Evolutionary conservation across 345 rosid species (phyloP).

Genomic region (Acer negundo): DNA sequence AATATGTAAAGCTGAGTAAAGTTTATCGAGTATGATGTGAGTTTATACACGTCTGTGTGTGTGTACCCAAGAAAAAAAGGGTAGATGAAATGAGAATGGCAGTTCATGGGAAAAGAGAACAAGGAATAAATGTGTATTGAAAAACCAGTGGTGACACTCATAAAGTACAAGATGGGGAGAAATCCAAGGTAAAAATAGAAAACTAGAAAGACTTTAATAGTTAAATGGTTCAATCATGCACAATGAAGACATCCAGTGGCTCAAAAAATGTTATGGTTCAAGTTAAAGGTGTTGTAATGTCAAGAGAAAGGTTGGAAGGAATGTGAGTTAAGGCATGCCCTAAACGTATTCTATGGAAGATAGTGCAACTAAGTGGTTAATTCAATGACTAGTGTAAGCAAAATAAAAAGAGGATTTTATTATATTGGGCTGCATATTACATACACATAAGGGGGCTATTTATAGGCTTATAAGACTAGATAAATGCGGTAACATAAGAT

Average conservation of each 20-base stretch:
- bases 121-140: neutral
- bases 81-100: neutral
- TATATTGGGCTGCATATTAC: too few relatives aligned
- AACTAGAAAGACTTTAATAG: neutral
- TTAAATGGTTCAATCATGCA: slow-evolving; percentile 2
- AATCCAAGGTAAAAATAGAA: neutral
- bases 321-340: neutral
- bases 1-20: neutral
- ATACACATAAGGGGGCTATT: too few relatives aligned
- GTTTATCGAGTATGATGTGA: neutral
- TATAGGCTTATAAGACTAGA: too few relatives aligned
- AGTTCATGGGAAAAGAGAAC: neutral
- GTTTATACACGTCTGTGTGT: neutral
- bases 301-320: neutral
- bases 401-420: too few relatives aligned
- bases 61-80: neutral
- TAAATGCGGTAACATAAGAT: too few relatives aligned
- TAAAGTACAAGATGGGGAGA: neutral
- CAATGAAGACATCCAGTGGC: neutral
- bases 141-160: neutral
- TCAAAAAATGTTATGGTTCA: neutral
- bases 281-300: neutral
- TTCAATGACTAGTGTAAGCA: neutral
- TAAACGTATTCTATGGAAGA: neutral
- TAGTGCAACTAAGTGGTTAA: neutral